phyloP scores from a whole-genome alignment of 2,329 filamentous ascomycete species.

The Didymella pinodella region DNA sequence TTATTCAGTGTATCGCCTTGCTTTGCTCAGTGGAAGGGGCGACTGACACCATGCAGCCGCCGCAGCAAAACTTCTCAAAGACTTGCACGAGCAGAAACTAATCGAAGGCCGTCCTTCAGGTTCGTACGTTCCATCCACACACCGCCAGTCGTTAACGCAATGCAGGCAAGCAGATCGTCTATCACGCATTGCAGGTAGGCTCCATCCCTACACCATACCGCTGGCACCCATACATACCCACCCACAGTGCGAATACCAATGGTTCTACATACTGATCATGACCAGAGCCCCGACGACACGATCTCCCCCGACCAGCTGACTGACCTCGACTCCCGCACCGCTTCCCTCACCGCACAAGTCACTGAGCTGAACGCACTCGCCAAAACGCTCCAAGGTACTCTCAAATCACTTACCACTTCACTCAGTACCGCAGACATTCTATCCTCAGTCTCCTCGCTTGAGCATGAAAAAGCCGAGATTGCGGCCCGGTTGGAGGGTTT shows the following conservation, averaged over 20 bases:
- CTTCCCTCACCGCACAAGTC: conserved; percentile 56
- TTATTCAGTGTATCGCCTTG: background rate
- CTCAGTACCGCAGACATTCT: conserved; percentile 62
- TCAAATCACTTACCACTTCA: conserved; percentile 57
- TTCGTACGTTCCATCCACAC: conserved; percentile 31
- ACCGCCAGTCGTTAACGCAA: background rate
- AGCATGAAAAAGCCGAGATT: conserved; percentile 55
- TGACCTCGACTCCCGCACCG: conserved; percentile 59
- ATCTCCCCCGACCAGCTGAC: conserved; percentile 59
- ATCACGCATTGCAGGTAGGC: conserved; percentile 61
- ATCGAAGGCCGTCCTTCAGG: conserved; percentile 66
- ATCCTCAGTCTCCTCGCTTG: conserved; percentile 53
- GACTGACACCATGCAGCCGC: conserved; percentile 55
- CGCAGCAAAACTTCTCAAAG: conserved; percentile 68
- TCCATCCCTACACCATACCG: background rate
- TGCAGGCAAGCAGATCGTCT: conserved; percentile 68
- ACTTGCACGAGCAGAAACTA: conserved; percentile 66
- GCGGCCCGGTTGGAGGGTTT: conserved; percentile 52
- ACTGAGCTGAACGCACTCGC: conserved; percentile 56
- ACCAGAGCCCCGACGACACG: conserved; percentile 60
- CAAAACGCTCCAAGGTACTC: conserved; percentile 58
- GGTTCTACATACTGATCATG: background rate
- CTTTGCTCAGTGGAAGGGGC: background rate
- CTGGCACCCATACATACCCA: background rate
- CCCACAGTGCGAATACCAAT: background rate